A percentile compares a stretch with the other conserved stretches of the same genome.
Evolutionary conservation across 192 early-diverging fungal species (phyloP).

Genomic region (Backusella liffmaniae): DNA sequence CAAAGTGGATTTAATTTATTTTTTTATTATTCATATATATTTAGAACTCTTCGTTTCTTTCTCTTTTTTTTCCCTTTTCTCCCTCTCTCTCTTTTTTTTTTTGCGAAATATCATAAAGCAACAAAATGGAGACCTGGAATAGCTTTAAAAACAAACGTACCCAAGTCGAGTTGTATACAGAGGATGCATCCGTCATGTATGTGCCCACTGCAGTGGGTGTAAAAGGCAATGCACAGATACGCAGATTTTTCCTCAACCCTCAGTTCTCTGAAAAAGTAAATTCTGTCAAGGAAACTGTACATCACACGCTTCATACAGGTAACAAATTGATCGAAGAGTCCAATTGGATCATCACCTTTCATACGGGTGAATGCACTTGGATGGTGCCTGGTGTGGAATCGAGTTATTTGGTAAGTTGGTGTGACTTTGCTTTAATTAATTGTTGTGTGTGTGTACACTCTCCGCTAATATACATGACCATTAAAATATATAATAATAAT

Average conservation of each 20-base stretch:
- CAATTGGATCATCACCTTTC: slow-evolving; percentile 29
- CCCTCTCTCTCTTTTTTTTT: background rate
- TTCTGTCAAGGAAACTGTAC: slow-evolving; percentile 25
- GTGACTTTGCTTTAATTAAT: background rate
- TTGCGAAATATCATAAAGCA: background rate
- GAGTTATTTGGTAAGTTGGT: slow-evolving; percentile 19
- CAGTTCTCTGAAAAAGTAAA: slow-evolving; percentile 22
- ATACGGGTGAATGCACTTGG: slow-evolving; percentile 28
- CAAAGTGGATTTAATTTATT: slow-evolving; percentile 1
- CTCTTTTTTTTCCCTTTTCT: background rate
- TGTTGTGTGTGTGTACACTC: background rate
- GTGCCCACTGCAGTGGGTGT: slow-evolving; percentile 44
- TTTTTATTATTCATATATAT: background rate
- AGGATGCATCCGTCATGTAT: slow-evolving; percentile 39
- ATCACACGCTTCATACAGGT: slow-evolving; percentile 18
- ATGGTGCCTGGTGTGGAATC: slow-evolving; percentile 22
- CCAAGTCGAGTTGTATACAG: slow-evolving; percentile 20
- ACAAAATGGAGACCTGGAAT: slow-evolving; percentile 13
- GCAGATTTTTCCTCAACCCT: slow-evolving; percentile 27
- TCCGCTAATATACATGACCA: background rate
- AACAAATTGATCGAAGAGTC: slow-evolving; percentile 34
- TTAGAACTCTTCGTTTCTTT: background rate
- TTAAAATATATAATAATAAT: background rate
- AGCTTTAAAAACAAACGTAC: slow-evolving; percentile 20
- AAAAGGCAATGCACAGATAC: slow-evolving; percentile 25